A percentile compares a stretch with the other conserved stretches of the same genome.
These are phyloP conservation scores for Mycosphaerella sp. DNA, from an alignment of 2,329 filamentous ascomycete species.

Conservation along the genomic window DNA sequence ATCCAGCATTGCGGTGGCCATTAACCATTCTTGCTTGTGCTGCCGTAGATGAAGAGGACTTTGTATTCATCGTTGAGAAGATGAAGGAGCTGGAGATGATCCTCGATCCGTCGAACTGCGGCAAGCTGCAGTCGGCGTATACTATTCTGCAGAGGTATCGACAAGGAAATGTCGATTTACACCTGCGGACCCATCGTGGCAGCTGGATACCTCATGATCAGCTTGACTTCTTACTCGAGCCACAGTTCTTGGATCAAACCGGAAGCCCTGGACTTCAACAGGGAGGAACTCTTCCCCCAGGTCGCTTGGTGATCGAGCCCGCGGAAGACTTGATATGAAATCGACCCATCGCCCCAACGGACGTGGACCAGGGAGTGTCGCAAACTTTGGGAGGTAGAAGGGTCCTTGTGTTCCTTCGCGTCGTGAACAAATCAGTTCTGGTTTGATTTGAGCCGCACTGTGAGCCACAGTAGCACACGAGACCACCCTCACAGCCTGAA, in stretches of 20 bases:
- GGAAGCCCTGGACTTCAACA: not conserved
- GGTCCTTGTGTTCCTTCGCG: not conserved
- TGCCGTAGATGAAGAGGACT: constrained; percentile 8
- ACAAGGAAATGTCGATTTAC: not conserved
- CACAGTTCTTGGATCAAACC: not conserved
- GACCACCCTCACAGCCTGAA: not conserved
- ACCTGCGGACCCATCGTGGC: not conserved
- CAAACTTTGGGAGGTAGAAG: not conserved
- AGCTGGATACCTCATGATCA: not conserved
- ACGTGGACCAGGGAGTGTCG: not conserved
- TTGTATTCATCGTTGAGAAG: constrained; percentile 1
- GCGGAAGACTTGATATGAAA: not conserved
- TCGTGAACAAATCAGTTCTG: not conserved
- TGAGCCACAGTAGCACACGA: not conserved
- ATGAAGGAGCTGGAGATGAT: constrained; percentile 13
- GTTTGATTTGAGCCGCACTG: too few relatives aligned
- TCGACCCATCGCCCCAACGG: not conserved
- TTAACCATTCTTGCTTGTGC: constrained; percentile 18
- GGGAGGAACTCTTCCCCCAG: not conserved
- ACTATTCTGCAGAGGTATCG: not conserved
- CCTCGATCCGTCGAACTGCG: constrained; percentile 14
- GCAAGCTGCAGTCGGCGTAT: constrained; percentile 7
- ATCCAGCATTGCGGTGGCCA: constrained; percentile 19
- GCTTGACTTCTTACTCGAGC: constrained; percentile 15
- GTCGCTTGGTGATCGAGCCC: not conserved